Base-by-base conservation (phyloP, 2,329 filamentous ascomycete species). In the Penicillium oxalicum region DNA sequence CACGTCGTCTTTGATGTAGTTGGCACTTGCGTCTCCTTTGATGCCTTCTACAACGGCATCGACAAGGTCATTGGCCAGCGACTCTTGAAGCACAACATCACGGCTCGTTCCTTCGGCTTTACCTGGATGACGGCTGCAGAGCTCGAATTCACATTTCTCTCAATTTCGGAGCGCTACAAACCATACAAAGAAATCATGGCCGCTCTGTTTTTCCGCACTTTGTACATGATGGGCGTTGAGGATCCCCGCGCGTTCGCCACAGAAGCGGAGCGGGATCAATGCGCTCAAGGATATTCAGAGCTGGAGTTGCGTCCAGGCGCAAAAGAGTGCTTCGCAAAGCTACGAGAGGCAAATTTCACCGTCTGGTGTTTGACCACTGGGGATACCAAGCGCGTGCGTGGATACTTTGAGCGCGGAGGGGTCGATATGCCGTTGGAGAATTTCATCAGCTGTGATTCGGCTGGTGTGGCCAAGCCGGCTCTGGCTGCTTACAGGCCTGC, bases 281-380 rank as follows among this genome's bases (percentile, higher is more conserved):
- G 69, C 33, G 59, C 70, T 3, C 59, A 64, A 24, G 64, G 66
- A 1, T 76, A 75, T 48, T 59, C 55, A 0, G 49, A 58, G 6
- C 45, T 68, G 2, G 49, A 63, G 34, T 54, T 72, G 0, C 53
- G 73, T 2, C 57, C 64, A 0, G 72, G 69, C 0, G 61, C 62
- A 0, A 60, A 61, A 18, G 67, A 71, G 25, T 68, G 66, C 38
- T 66, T 75, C 35, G 56, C 65, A 12, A 69, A 65, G 24, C 59
- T 81, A 37, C 62, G 74, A 3, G 66, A 64, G 0, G 67, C 62
- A 0, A 74, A 77, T 0, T 80, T 79, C 51, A 76, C 73, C 0
- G 71, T 79, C 4, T 81, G 78, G 77, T 74, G 70, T 29, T 67
- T 81, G 26, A 80, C 78, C 0, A 74, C 76, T 0, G 78, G 74